Evolutionary conservation across 768 basidiomycete genomes (phyloP).

Genomic region (Psilocybe sp.): DNA sequence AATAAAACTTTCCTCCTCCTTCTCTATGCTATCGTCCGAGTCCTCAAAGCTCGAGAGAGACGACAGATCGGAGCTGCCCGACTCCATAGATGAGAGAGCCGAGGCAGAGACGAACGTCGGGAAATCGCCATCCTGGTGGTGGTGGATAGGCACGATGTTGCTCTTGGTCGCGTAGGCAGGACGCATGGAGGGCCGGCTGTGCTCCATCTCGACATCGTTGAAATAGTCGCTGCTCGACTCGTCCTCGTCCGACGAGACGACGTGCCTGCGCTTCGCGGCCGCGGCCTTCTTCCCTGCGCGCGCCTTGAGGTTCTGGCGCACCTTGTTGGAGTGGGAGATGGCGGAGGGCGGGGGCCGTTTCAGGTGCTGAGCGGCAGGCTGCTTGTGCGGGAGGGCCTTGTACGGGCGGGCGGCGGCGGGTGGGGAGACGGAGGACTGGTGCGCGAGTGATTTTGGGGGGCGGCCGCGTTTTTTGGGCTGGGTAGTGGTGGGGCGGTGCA

Average conservation of each 20-base stretch:
- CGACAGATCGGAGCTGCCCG: constrained; percentile 43
- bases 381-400: neutral
- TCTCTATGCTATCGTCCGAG: constrained; percentile 55
- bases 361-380: constrained; percentile 11
- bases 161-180: constrained; percentile 15
- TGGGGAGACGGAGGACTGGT: constrained; percentile 31
- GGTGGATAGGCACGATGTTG: constrained; percentile 28
- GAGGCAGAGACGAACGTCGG: constrained; percentile 73
- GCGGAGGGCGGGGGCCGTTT: constrained; percentile 10
- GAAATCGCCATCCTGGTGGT: constrained; percentile 38
- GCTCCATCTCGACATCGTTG: constrained; percentile 33
- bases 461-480: constrained; percentile 51
- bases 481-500: neutral
- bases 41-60: constrained; percentile 42
- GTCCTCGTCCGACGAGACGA: constrained; percentile 23
- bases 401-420: constrained; percentile 8
- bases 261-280: constrained; percentile 12
- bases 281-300: constrained; percentile 17
- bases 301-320: constrained; percentile 24
- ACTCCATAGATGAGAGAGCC: constrained; percentile 49
- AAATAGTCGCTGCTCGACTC: constrained; percentile 25
- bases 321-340: constrained; percentile 9
- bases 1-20: constrained; percentile 63
- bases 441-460: constrained; percentile 35
- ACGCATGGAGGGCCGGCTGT: neutral